Evolutionary conservation across 1,139 yeast species (phyloP).

Genomic region (Saccharomyces hybrid): DNA sequence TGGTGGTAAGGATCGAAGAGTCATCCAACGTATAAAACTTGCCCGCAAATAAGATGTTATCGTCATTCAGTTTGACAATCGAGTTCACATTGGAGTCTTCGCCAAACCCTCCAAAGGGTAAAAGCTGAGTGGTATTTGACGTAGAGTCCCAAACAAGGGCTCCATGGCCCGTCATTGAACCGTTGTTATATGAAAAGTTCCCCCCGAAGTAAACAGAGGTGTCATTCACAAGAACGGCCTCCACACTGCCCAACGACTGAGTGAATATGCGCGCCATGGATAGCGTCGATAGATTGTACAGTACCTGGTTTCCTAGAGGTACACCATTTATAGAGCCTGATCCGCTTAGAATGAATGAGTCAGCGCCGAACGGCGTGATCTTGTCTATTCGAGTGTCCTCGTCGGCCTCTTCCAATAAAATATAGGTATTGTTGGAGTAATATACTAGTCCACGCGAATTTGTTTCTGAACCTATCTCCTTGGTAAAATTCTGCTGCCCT

Average conservation of each 20-base stretch:
- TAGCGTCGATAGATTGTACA: constrained; percentile 45
- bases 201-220: constrained; percentile 75
- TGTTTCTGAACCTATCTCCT: constrained; percentile 13
- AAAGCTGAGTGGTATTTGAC: constrained; percentile 37
- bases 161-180: constrained; percentile 41
- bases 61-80: constrained; percentile 46
- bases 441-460: constrained; percentile 23
- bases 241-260: constrained; percentile 39
- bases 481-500: constrained; percentile 44
- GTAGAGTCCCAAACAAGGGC: constrained; percentile 59
- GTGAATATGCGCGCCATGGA: constrained; percentile 38
- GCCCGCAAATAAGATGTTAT: constrained; percentile 72
- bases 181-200: constrained; percentile 43
- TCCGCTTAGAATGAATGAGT: constrained; percentile 39
- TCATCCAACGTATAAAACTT: constrained; percentile 57
- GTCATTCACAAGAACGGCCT: constrained; percentile 43
- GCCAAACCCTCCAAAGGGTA: constrained; percentile 77
- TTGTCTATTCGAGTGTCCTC: constrained; percentile 24
- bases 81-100: constrained; percentile 52
- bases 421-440: constrained; percentile 25
- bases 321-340: constrained; percentile 36
- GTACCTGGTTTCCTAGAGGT: constrained; percentile 44
- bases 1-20: constrained; percentile 35
- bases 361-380: constrained; percentile 28
- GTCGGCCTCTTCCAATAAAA: constrained; percentile 18